These are phyloP conservation scores for Scolecobasidium constrictum DNA, from an alignment of 2,329 filamentous ascomycete genomes.

Conservation along the genomic window DNA sequence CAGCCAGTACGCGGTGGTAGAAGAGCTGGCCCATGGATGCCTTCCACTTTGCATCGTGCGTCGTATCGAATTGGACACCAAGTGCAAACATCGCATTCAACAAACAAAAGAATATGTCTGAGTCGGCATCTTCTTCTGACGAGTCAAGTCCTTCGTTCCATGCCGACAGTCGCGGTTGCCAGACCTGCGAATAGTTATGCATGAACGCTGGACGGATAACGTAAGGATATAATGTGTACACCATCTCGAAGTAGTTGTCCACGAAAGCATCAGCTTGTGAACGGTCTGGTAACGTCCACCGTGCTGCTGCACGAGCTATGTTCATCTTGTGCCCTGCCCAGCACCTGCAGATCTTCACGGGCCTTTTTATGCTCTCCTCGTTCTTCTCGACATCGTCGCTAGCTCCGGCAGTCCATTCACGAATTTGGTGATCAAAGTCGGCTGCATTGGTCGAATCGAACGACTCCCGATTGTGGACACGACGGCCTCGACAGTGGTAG, in stretches of 20 bases:
- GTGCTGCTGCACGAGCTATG: not conserved
- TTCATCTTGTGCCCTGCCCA: not conserved
- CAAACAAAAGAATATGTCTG: not conserved
- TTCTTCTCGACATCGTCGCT: too few relatives aligned
- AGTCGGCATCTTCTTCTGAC: not conserved
- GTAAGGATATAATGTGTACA: conserved; percentile 1
- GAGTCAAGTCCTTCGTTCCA: not conserved
- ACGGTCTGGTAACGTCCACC: not conserved
- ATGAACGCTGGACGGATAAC: not conserved
- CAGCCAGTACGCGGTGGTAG: not conserved
- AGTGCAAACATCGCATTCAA: conserved; percentile 2
- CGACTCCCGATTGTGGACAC: not conserved
- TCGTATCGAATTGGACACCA: not conserved
- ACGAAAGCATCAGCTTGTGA: not conserved
- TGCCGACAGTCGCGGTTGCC: not conserved
- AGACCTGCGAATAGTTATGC: not conserved
- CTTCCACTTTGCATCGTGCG: not conserved
- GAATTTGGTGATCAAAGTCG: conserved; percentile 1
- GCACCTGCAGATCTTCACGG: not conserved
- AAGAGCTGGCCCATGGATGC: not conserved
- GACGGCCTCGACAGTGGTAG: not conserved
- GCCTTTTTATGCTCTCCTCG: too few relatives aligned
- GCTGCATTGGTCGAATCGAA: not conserved
- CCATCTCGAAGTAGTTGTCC: conserved; percentile 3
- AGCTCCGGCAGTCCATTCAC: not conserved